A percentile compares a stretch with the other conserved stretches of the same genome.
Evolutionary conservation across 148 eudicot genomes (phyloP).

Genomic region (Rheum nobile): DNA sequence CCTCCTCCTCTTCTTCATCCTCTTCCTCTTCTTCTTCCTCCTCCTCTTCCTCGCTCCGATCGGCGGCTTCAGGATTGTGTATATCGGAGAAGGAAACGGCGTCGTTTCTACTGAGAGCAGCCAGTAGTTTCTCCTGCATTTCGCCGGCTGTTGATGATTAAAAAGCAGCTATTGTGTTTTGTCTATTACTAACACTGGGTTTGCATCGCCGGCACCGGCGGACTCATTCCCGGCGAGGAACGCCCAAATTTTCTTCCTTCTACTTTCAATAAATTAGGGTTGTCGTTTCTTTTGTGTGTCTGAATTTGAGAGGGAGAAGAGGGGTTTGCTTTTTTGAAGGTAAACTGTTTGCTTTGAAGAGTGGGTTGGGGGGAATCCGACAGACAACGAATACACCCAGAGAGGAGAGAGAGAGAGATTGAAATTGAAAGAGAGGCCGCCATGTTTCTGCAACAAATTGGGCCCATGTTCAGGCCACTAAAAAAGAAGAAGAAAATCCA

Average conservation of each 20-base stretch:
- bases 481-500: background rate
- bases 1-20: constrained; percentile 1
- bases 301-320: background rate
- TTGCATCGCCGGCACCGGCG: background rate
- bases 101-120: background rate
- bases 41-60: constrained; percentile 11
- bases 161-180: background rate
- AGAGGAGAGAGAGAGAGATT: background rate
- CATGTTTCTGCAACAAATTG: background rate
- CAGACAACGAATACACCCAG: background rate
- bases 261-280: background rate
- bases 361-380: background rate
- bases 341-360: constrained; percentile 3
- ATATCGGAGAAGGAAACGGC: background rate
- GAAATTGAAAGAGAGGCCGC: background rate
- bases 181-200: background rate
- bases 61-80: background rate
- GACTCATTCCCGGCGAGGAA: background rate
- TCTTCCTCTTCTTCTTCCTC: constrained; percentile 15
- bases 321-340: background rate
- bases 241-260: background rate
- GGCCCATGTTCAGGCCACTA: constrained; percentile 3
- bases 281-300: background rate
- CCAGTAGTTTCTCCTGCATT: constrained; percentile 7
- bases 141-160: background rate